Conservation (phyloP, 805 yeast species). For the Yarrowia deformans region DNA sequence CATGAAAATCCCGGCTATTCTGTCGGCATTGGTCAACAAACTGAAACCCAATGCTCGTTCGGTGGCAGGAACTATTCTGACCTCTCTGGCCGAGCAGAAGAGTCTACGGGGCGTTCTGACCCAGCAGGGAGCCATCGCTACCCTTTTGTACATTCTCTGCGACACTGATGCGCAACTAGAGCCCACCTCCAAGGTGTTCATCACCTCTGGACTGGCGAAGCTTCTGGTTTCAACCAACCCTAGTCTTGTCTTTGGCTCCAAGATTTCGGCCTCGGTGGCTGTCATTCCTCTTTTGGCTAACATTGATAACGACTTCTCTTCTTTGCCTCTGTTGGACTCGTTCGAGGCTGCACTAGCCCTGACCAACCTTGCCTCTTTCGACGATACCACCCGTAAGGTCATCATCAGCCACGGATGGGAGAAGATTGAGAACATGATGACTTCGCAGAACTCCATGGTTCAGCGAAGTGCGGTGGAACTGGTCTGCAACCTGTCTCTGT, state of each 20-base stretch:
- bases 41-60: constrained; percentile 45
- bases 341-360: constrained; percentile 68
- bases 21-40: constrained; percentile 43
- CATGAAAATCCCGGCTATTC: constrained; percentile 43
- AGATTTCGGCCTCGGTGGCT: constrained; percentile 48
- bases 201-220: constrained; percentile 49
- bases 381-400: constrained; percentile 53
- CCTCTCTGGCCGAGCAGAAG: constrained; percentile 47
- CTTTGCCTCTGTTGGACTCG: constrained; percentile 51
- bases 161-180: constrained; percentile 41
- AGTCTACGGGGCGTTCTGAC: constrained; percentile 47
- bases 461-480: constrained; percentile 71
- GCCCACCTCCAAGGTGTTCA: constrained; percentile 42
- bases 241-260: constrained; percentile 48
- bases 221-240: constrained; percentile 52
- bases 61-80: constrained; percentile 46
- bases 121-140: constrained; percentile 51
- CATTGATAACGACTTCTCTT: constrained; percentile 45
- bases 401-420: constrained; percentile 56
- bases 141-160: constrained; percentile 46
- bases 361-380: constrained; percentile 67
- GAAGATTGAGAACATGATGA: constrained; percentile 55
- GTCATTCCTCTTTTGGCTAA: constrained; percentile 49
- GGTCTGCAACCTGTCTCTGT: constrained; percentile 63
- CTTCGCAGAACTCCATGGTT: constrained; percentile 57